Percentiles rank a stretch among this genome's conserved stretches.
phyloP scores from a whole-genome alignment of 139 green algal species.

The Gonium pectorale region DNA sequence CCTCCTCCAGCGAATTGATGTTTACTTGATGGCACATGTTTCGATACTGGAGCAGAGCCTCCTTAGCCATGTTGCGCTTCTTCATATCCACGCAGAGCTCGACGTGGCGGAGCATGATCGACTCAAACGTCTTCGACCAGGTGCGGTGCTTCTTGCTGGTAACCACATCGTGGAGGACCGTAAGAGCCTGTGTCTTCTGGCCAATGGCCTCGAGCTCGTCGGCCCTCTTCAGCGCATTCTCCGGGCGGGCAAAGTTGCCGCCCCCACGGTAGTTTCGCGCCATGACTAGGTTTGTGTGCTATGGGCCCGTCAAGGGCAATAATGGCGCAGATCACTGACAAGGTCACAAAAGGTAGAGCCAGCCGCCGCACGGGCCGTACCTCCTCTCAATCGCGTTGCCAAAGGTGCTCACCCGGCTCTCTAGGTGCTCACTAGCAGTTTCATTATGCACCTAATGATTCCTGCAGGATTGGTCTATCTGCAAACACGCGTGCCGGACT shows the following conservation, averaged over 20 bases:
- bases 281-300: too few relatives aligned
- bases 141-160: conserved; percentile 96
- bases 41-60: conserved; percentile 98
- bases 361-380: too few relatives aligned
- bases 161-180: conserved; percentile 96
- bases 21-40: conserved; percentile 98
- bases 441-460: too few relatives aligned
- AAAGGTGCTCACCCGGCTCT: too few relatives aligned
- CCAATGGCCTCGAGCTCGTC: conserved; percentile 96
- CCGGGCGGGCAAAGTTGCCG: conserved; percentile 86
- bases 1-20: conserved; percentile 95
- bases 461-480: too few relatives aligned
- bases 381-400: too few relatives aligned
- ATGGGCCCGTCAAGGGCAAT: too few relatives aligned
- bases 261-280: conserved; percentile 43
- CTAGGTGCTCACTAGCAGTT: too few relatives aligned
- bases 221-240: conserved; percentile 98
- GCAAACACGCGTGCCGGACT: too few relatives aligned
- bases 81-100: conserved; percentile 95
- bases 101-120: conserved; percentile 98
- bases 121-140: conserved; percentile 94
- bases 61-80: conserved; percentile 95
- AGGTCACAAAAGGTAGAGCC: too few relatives aligned
- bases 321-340: too few relatives aligned
- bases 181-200: conserved; percentile 86